phyloP scores from a whole-genome alignment of 2,329 filamentous ascomycete genomes.

The Cadophora malorum region DNA sequence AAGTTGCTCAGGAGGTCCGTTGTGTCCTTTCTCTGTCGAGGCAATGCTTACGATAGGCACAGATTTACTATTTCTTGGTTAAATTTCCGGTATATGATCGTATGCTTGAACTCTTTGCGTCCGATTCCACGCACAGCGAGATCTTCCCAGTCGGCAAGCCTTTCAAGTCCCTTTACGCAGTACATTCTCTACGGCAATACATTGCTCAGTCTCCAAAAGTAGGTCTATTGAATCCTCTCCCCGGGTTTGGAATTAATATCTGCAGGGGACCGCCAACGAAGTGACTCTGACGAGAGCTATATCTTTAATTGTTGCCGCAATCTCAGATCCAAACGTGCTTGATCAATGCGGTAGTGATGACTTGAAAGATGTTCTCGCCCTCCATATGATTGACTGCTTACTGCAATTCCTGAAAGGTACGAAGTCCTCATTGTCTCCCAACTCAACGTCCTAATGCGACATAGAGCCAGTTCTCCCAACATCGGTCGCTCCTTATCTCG shows the following conservation, averaged over 20 bases:
- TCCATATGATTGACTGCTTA: constrained; percentile 63
- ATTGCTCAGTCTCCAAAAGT: constrained; percentile 49
- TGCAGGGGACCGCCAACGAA: constrained; percentile 41
- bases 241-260: constrained; percentile 30
- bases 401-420: constrained; percentile 61
- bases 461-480: constrained; percentile 48
- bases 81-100: constrained; percentile 72
- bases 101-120: constrained; percentile 64
- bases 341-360: constrained; percentile 51
- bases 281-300: constrained; percentile 53
- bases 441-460: constrained; percentile 42
- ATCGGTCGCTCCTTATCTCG: constrained; percentile 44
- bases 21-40: neutral
- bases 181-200: constrained; percentile 70
- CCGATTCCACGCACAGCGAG: constrained; percentile 58
- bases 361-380: constrained; percentile 57
- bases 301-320: constrained; percentile 62
- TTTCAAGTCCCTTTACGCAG: constrained; percentile 76
- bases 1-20: constrained; percentile 69
- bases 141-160: constrained; percentile 73
- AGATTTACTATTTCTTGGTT: constrained; percentile 74
- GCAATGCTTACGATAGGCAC: neutral
- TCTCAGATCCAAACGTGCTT: constrained; percentile 63
- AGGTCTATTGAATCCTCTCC: constrained; percentile 26
- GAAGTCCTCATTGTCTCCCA: constrained; percentile 22